These are phyloP conservation scores for Verruconis gallopava DNA, from an alignment of 2,329 filamentous ascomycete genomes.

Conservation along the genomic window DNA sequence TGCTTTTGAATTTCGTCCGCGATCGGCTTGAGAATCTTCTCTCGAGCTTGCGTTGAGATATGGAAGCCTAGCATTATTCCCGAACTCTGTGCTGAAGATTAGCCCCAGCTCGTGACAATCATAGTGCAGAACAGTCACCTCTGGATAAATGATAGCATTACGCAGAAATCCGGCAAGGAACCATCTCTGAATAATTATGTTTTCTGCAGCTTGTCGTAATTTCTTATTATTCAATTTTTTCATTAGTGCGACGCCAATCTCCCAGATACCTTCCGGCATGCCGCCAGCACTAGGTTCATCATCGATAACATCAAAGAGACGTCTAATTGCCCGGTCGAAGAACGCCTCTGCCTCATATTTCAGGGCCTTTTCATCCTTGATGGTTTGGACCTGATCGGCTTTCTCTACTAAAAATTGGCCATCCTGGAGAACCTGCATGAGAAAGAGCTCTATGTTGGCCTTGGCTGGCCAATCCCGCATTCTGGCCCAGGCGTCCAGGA, in stretches of 20 bases:
- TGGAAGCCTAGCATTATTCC: slow-evolving; percentile 73
- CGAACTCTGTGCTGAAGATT: slow-evolving; percentile 35
- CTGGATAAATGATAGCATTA: slow-evolving; percentile 75
- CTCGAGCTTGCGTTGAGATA: slow-evolving; percentile 79
- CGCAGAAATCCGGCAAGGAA: slow-evolving; percentile 81
- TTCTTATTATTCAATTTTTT: slow-evolving; percentile 58
- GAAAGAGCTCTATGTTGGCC: slow-evolving; percentile 80
- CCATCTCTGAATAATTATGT: slow-evolving; percentile 58
- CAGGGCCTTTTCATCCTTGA: slow-evolving; percentile 54
- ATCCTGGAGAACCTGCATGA: slow-evolving; percentile 89
- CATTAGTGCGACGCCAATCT: slow-evolving; percentile 73
- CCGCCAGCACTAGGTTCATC: slow-evolving; percentile 65
- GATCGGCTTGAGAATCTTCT: slow-evolving; percentile 60
- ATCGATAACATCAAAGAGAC: slow-evolving; percentile 75
- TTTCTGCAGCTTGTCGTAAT: slow-evolving; percentile 8
- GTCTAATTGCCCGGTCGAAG: slow-evolving; percentile 67
- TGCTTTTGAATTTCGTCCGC: slow-evolving; percentile 67
- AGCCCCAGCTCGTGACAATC: slow-evolving; percentile 16
- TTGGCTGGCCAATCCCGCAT: slow-evolving; percentile 85
- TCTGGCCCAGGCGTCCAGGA: slow-evolving; percentile 76
- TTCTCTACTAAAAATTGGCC: slow-evolving; percentile 83
- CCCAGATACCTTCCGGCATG: slow-evolving; percentile 73
- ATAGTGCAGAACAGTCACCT: slow-evolving; percentile 39
- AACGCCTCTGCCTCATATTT: slow-evolving; percentile 62
- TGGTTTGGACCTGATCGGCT: slow-evolving; percentile 57